Evolutionary conservation across 805 yeast species (phyloP).

Genomic region (Wickerhamiella hasegawae): DNA sequence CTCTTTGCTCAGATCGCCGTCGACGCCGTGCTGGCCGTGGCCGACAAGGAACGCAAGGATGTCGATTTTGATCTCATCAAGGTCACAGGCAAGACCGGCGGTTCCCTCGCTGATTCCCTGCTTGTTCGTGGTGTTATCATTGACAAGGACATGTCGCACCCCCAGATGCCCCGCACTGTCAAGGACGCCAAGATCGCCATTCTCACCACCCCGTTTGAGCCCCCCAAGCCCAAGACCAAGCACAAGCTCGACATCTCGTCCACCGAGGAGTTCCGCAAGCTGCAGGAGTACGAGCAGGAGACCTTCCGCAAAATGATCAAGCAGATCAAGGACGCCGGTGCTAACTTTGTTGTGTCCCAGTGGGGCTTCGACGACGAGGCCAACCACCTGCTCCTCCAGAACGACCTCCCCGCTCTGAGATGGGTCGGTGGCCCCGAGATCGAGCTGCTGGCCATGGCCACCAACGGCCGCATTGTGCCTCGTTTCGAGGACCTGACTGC

Average conservation of each 20-base stretch:
- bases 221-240: conserved; percentile 98
- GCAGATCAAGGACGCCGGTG: conserved; percentile 74
- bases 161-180: conserved; percentile 85
- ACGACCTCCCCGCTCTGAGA: conserved; percentile 86
- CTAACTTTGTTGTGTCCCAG: conserved; percentile 92
- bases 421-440: conserved; percentile 99
- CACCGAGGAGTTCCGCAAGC: conserved; percentile 84
- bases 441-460: conserved; percentile 92
- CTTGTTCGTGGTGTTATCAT: conserved; percentile 82
- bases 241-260: conserved; percentile 85
- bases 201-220: conserved; percentile 96
- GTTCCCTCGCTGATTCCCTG: conserved; percentile 70
- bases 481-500: conserved; percentile 80
- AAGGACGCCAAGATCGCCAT: conserved; percentile 80
- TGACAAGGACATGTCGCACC: conserved; percentile 95
- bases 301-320: conserved; percentile 85
- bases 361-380: conserved; percentile 99
- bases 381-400: conserved; percentile 75
- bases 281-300: conserved; percentile 84
- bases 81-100: conserved; percentile 93
- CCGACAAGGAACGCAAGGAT: conserved; percentile 80
- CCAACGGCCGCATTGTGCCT: conserved; percentile 93
- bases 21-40: conserved; percentile 83
- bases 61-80: conserved; percentile 95
- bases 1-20: conserved; percentile 95